These are phyloP conservation scores for Misopates orontium DNA, from an alignment of 257 asterid species.

Conservation along the genomic window DNA sequence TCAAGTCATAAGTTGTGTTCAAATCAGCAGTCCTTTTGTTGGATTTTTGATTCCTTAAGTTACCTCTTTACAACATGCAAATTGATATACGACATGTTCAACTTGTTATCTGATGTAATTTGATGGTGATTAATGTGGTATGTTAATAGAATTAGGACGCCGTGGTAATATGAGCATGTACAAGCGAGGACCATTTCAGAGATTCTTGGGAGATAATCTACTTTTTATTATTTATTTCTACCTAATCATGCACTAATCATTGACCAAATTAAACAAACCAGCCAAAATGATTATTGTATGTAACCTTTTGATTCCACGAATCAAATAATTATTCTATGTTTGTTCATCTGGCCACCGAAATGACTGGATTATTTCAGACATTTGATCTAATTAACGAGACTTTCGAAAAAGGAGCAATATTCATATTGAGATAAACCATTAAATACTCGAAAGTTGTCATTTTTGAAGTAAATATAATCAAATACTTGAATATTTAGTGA, in stretches of 20 bases:
- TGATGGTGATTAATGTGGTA: conserved; percentile 21
- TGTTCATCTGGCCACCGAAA: no score
- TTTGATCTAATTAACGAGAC: no score
- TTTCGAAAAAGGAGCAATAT: no score
- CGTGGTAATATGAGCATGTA: conserved; percentile 3
- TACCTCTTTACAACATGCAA: not conserved
- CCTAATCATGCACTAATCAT: not conserved
- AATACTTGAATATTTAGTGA: no score
- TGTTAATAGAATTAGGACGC: conserved; percentile 26
- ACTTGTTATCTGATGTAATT: conserved; percentile 16
- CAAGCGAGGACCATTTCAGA: conserved; percentile 11
- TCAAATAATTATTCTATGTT: no score
- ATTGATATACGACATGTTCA: not conserved
- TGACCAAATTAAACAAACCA: no score
- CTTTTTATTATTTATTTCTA: not conserved
- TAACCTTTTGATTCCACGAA: no score
- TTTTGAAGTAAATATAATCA: no score
- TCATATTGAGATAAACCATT: no score
- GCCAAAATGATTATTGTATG: no score
- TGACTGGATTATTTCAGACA: no score
- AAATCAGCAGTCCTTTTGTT: not conserved
- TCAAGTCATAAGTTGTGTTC: conserved; percentile 17
- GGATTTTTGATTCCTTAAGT: not conserved
- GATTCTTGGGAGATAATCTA: not conserved
- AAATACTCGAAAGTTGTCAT: no score